phyloP scores from a whole-genome alignment of 192 early-diverging fungal species.

The Podila verticillata region DNA sequence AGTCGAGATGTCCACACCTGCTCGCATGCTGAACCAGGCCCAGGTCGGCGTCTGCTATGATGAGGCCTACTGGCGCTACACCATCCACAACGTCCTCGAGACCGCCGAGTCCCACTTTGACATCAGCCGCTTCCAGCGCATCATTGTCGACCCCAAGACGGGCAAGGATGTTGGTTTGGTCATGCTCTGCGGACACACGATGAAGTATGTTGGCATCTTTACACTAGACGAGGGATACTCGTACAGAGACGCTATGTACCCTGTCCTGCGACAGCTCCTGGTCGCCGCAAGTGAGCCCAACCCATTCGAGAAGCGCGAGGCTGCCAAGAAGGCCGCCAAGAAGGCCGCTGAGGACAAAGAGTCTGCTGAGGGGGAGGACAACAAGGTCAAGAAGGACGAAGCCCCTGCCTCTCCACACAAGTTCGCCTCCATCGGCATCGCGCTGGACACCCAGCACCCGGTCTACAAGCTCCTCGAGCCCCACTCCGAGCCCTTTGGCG shows the following conservation, averaged over 20 bases:
- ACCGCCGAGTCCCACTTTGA: not conserved
- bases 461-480: conserved; percentile 7
- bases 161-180: conserved; percentile 19
- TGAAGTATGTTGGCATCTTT: conserved; percentile 16
- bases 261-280: conserved; percentile 22
- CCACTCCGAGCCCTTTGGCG: not conserved
- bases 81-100: conserved; percentile 19
- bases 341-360: not conserved
- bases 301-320: not conserved
- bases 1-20: conserved; percentile 2
- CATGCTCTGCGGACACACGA: not conserved
- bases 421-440: not conserved
- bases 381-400: conserved; percentile 3
- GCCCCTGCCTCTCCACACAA: not conserved
- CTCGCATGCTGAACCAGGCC: conserved; percentile 2
- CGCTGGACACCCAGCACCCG: not conserved
- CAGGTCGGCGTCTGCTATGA: conserved; percentile 12
- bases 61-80: conserved; percentile 29
- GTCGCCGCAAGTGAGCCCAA: not conserved
- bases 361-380: not conserved
- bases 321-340: conserved; percentile 6
- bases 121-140: not conserved
- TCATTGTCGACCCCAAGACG: conserved; percentile 26
- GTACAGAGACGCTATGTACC: conserved; percentile 9
- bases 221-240: conserved; percentile 1